Evolutionary conservation across 495 filamentous ascomycete genomes (phyloP).

Genomic region (Hypoxylon lienhwacheense): DNA sequence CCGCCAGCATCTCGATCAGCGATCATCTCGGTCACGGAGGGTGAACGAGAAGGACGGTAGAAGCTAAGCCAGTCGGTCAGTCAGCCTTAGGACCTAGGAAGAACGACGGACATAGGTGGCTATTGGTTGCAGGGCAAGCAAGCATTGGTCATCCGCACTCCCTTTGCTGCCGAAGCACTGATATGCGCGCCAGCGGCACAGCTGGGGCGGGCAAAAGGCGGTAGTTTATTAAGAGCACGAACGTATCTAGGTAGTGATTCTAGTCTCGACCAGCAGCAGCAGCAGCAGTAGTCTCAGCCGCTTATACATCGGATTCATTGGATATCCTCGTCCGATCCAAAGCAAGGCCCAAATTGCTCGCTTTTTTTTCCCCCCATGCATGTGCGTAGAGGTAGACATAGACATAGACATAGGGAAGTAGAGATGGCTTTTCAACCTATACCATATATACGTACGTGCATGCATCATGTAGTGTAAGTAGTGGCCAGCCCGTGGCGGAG

Average conservation of each 20-base stretch:
- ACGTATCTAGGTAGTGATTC: too few species aligned
- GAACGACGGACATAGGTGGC: too few species aligned
- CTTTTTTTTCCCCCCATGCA: too few species aligned
- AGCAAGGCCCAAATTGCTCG: too few species aligned
- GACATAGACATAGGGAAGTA: too few species aligned
- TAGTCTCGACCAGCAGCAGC: not conserved
- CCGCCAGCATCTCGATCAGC: not conserved
- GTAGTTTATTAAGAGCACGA: too few species aligned
- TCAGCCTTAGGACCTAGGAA: conserved; percentile 13
- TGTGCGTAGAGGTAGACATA: too few species aligned
- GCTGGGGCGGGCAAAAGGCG: not conserved
- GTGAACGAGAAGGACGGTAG: not conserved
- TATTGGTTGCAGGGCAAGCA: too few species aligned
- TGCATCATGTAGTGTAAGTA: not conserved
- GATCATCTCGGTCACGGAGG: not conserved
- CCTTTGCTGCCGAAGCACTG: not conserved
- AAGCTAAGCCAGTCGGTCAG: conserved; percentile 9
- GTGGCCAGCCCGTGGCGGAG: too few species aligned
- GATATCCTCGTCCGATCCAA: too few species aligned
- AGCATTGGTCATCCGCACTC: conserved; percentile 18
- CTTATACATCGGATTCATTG: too few species aligned
- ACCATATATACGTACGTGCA: not conserved
- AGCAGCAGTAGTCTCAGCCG: not conserved
- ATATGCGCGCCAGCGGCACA: conserved; percentile 20
- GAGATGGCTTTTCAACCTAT: not conserved